Percentiles rank a stretch among this genome's conserved stretches.
phyloP scores from a whole-genome alignment of 2,329 filamentous ascomycete species.

The Colletotrichum horii region DNA sequence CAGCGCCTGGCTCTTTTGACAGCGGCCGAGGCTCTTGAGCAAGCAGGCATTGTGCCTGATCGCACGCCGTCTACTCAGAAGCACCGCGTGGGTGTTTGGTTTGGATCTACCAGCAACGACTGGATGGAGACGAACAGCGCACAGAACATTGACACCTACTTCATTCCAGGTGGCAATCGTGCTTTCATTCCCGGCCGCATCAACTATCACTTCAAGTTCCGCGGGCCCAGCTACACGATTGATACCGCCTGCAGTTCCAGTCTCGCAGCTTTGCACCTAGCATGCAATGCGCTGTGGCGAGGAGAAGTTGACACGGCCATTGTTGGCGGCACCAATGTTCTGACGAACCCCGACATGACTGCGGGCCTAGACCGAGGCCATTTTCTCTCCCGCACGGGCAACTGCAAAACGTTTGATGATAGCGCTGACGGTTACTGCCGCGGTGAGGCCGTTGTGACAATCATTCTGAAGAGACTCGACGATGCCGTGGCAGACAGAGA shows the following conservation, averaged over 20 bases:
- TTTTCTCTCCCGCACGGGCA: constrained; percentile 77
- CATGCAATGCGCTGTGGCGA: constrained; percentile 50
- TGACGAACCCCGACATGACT: constrained; percentile 83
- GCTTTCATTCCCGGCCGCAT: constrained; percentile 65
- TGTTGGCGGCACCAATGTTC: constrained; percentile 76
- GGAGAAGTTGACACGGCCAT: constrained; percentile 77
- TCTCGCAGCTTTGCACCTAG: constrained; percentile 72
- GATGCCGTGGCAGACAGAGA: constrained; percentile 45
- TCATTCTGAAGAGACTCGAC: constrained; percentile 45
- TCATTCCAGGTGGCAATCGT: constrained; percentile 55
- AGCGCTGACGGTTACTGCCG: constrained; percentile 52
- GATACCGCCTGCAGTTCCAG: constrained; percentile 83
- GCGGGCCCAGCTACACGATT: constrained; percentile 72
- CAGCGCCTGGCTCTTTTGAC: constrained; percentile 75
- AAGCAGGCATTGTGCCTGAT: constrained; percentile 72
- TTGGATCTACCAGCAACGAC: constrained; percentile 78
- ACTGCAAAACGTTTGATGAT: constrained; percentile 82
- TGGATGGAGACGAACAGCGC: constrained; percentile 79
- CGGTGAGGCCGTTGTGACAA: constrained; percentile 47
- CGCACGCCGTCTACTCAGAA: constrained; percentile 67
- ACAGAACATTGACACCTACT: constrained; percentile 66
- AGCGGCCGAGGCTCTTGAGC: constrained; percentile 81
- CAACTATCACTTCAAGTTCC: constrained; percentile 81
- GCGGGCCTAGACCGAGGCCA: constrained; percentile 76
- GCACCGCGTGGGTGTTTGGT: constrained; percentile 71